These are phyloP conservation scores for Protomyces pachydermus DNA, from an alignment of 1,139 yeast species.

Conservation along the genomic window DNA sequence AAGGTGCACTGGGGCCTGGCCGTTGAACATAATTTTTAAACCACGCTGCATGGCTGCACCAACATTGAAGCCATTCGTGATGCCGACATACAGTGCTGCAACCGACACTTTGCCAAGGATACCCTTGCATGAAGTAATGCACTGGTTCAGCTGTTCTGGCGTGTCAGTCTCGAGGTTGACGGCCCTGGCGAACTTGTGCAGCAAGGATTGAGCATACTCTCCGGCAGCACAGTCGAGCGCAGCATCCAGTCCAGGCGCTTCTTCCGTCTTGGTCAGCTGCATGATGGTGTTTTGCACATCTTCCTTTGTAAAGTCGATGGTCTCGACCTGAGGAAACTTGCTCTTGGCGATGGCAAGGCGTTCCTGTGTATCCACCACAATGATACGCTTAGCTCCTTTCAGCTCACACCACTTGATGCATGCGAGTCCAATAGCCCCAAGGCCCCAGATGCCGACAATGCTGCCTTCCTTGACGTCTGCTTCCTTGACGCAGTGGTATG, in stretches of 20 bases:
- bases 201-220: slow-evolving; percentile 25
- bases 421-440: slow-evolving; percentile 43
- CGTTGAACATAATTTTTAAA: slow-evolving; percentile 25
- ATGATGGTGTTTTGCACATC: slow-evolving; percentile 24
- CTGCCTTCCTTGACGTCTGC: slow-evolving; percentile 40
- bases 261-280: slow-evolving; percentile 12
- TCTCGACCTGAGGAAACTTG: slow-evolving; percentile 20
- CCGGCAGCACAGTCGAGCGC: slow-evolving; percentile 29
- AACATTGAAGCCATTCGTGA: slow-evolving; percentile 28
- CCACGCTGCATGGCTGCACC: slow-evolving; percentile 30
- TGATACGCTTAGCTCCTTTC: slow-evolving; percentile 26
- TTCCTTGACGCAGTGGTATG: slow-evolving; percentile 27
- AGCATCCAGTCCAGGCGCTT: slow-evolving; percentile 26
- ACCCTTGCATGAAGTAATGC: slow-evolving; percentile 26
- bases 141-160: slow-evolving; percentile 27
- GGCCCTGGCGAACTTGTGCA: slow-evolving; percentile 27
- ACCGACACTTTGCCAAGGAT: slow-evolving; percentile 7
- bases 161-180: slow-evolving; percentile 30
- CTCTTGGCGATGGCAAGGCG: slow-evolving; percentile 24
- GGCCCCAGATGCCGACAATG: slow-evolving; percentile 48
- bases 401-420: slow-evolving; percentile 28
- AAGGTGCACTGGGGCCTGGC: slow-evolving; percentile 30
- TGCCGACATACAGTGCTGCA: slow-evolving; percentile 22
- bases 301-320: slow-evolving; percentile 23
- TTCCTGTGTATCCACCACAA: slow-evolving; percentile 28